Percentiles rank a stretch among this genome's conserved stretches.
These are phyloP conservation scores for Zygnema cylindricum DNA, from an alignment of 139 green algal species.

Conservation along the genomic window DNA sequence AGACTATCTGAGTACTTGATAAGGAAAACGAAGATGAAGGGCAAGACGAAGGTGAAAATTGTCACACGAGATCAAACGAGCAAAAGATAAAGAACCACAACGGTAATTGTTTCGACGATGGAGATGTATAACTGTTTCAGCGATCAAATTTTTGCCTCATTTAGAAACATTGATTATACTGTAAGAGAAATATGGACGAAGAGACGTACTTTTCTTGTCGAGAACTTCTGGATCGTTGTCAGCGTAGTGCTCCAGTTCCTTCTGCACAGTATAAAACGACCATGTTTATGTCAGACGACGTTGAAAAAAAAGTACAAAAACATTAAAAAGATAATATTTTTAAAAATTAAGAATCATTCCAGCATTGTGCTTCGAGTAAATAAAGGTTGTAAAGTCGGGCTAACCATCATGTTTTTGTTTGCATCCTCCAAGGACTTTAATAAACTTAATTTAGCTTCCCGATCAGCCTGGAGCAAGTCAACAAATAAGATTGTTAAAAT, in stretches of 20 bases:
- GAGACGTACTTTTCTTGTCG: constrained; percentile 15
- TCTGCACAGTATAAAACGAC: background rate
- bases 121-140: no score
- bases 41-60: no score
- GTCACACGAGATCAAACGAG: background rate
- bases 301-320: no score
- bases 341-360: no score
- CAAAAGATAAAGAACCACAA: background rate
- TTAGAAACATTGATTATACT: background rate
- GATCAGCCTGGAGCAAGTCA: constrained; percentile 11
- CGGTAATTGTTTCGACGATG: no score
- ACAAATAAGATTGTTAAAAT: background rate
- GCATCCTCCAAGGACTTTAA: background rate
- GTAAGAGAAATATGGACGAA: background rate
- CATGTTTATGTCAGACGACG: no score
- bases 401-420: constrained; percentile 31
- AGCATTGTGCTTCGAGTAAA: no score
- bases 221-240: constrained; percentile 50
- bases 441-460: background rate
- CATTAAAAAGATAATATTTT: no score
- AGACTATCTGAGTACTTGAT: no score
- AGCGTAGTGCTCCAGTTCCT: constrained; percentile 35
- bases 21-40: no score
- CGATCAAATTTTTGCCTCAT: constrained; percentile 2
- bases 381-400: no score